Percentiles rank a stretch among this genome's conserved stretches.
Evolutionary conservation across 2,329 filamentous ascomycete species (phyloP).

Genomic region (Alternaria postmessia): DNA sequence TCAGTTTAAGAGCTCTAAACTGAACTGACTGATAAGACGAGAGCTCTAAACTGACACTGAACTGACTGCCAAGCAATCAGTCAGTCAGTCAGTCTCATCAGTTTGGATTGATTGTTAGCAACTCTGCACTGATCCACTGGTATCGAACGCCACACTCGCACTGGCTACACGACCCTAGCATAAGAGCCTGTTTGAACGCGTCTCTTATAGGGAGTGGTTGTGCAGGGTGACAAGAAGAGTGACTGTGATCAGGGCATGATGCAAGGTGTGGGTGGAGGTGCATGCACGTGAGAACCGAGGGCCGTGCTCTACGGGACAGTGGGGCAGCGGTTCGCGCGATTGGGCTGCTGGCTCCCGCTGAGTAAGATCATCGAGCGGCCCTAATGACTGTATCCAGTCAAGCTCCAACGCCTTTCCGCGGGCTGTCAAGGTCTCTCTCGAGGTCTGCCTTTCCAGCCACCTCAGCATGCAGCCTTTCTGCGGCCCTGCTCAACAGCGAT

Average conservation of each 20-base stretch:
- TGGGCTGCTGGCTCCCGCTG: slow-evolving; percentile 20
- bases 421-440: background rate
- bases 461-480: slow-evolving; percentile 25
- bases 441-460: slow-evolving; percentile 23
- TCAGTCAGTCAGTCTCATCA: no score
- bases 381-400: slow-evolving; percentile 9
- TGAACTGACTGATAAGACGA: no score
- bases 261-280: slow-evolving; percentile 8
- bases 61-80: no score
- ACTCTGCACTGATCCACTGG: background rate
- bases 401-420: slow-evolving; percentile 4
- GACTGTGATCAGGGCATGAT: slow-evolving; percentile 3
- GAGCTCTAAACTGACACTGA: no score
- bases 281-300: slow-evolving; percentile 21
- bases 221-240: slow-evolving; percentile 12
- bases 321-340: slow-evolving; percentile 17
- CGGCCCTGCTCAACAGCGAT: slow-evolving; percentile 22
- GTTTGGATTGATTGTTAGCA: no score
- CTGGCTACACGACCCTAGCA: background rate
- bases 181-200: background rate
- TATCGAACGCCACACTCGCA: background rate
- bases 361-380: slow-evolving; percentile 25
- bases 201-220: slow-evolving; percentile 7
- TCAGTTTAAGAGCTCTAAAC: no score
- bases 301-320: slow-evolving; percentile 13